phyloP scores from a whole-genome alignment of 306 rosid genomes.

The Bauhinia variegata region DNA sequence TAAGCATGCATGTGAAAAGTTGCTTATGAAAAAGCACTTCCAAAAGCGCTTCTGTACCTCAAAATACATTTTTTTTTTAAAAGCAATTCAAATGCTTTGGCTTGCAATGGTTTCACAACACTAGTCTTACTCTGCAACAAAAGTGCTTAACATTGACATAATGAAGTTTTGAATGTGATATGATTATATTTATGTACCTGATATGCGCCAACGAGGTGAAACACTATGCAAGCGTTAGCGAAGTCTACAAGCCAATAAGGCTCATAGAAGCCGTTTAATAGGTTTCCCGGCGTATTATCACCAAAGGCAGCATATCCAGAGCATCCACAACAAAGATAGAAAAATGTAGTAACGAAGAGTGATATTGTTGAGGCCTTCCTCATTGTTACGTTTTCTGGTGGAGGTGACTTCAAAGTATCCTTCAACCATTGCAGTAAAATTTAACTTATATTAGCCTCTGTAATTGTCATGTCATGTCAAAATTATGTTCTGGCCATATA shows the following conservation, averaged over 20 bases:
- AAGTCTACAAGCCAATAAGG: slow-evolving; percentile 71
- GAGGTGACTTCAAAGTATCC: slow-evolving; percentile 92
- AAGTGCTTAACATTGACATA: neutral
- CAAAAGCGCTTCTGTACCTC: too few relatives aligned
- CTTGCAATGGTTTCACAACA: neutral
- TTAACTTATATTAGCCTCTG: slow-evolving; percentile 19
- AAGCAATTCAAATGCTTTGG: too few relatives aligned
- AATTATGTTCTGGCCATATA: slow-evolving; percentile 9
- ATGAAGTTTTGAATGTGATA: slow-evolving; percentile 4
- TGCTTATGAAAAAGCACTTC: too few relatives aligned
- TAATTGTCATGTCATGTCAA: neutral
- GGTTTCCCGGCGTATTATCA: slow-evolving; percentile 66
- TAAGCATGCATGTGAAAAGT: too few relatives aligned
- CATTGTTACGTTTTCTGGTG: slow-evolving; percentile 67
- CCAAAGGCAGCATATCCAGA: slow-evolving; percentile 88
- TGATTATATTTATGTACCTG: slow-evolving; percentile 49
- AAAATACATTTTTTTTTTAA: too few relatives aligned
- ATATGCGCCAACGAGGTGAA: slow-evolving; percentile 85
- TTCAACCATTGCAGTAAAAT: slow-evolving; percentile 38
- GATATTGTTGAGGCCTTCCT: slow-evolving; percentile 66
- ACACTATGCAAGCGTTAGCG: slow-evolving; percentile 70
- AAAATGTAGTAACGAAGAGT: slow-evolving; percentile 52
- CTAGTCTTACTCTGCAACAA: neutral
- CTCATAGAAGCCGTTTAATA: slow-evolving; percentile 64
- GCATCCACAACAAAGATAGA: slow-evolving; percentile 73